phyloP scores from a whole-genome alignment of 1,139 yeast genomes.

The Lodderomyces elongisporus region DNA sequence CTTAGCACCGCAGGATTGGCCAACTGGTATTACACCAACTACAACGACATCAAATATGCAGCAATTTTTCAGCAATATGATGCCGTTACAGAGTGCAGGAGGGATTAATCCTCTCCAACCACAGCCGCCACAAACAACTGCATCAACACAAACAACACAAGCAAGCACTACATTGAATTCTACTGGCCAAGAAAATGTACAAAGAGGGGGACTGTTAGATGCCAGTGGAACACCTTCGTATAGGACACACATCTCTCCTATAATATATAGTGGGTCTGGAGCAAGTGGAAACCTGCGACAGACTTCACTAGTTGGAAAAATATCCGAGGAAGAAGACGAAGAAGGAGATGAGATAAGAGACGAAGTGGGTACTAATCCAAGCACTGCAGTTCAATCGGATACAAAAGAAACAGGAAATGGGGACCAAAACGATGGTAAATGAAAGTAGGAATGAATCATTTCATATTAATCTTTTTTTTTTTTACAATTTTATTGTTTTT shows the following conservation, averaged over 20 bases:
- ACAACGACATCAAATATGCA: constrained; percentile 41
- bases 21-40: constrained; percentile 32
- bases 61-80: constrained; percentile 24
- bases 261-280: background rate
- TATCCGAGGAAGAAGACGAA: constrained; percentile 2
- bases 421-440: too few species aligned
- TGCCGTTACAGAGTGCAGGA: constrained; percentile 14
- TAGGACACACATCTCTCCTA: constrained; percentile 2
- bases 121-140: background rate
- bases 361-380: background rate
- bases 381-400: background rate
- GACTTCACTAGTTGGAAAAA: background rate
- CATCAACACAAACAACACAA: constrained; percentile 2
- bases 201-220: too few species aligned
- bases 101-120: constrained; percentile 4
- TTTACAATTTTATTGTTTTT: too few species aligned
- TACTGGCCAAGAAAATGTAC: too few species aligned
- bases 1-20: constrained; percentile 45
- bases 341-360: background rate
- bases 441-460: too few species aligned
- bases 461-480: too few species aligned
- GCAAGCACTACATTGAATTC: too few species aligned
- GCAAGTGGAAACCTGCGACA: background rate
- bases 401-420: too few species aligned
- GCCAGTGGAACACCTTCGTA: background rate